Percentiles rank a stretch among this genome's conserved stretches.
Conservation (phyloP, 257 asterid genomes). For the Primulina huaijiensis region DNA sequence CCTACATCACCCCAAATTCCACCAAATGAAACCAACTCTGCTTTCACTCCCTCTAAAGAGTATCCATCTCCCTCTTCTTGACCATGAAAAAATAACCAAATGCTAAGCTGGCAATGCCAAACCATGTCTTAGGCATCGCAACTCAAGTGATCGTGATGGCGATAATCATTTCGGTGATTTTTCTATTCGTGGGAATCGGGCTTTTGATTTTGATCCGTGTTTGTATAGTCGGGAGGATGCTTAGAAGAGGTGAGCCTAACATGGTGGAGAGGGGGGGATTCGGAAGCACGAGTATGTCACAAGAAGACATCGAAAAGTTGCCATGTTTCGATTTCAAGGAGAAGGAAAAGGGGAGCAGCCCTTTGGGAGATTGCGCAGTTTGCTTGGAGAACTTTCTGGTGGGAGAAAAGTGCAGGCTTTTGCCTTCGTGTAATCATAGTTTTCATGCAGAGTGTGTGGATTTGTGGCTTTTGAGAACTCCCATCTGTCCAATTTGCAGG, state of each 20-base stretch:
- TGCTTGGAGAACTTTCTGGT: conserved; percentile 52
- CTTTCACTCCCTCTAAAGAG: neutral
- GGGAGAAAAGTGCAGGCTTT: conserved; percentile 66
- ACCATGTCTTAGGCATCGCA: conserved; percentile 29
- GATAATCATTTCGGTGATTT: conserved; percentile 41
- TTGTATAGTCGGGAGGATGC: conserved; percentile 55
- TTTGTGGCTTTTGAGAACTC: conserved; percentile 56
- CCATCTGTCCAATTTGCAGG: conserved; percentile 69
- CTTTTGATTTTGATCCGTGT: conserved; percentile 50
- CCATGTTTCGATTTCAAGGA: conserved; percentile 62
- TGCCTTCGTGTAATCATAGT: conserved; percentile 65
- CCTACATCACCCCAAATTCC: conserved; percentile 13
- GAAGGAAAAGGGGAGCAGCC: conserved; percentile 40
- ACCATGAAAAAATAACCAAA: neutral
- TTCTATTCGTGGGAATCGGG: conserved; percentile 50
- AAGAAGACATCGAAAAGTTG: conserved; percentile 67
- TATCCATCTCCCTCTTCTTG: conserved; percentile 8
- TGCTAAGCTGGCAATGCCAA: conserved; percentile 24
- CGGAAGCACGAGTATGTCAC: conserved; percentile 63
- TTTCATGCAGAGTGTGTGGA: conserved; percentile 74
- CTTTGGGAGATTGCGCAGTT: conserved; percentile 53
- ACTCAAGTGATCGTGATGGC: conserved; percentile 39
- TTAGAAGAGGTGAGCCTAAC: conserved; percentile 28
- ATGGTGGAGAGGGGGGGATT: conserved; percentile 44
- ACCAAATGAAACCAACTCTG: neutral